Conservation (phyloP, 129 eudicot genomes). For the Mikania micrantha region DNA sequence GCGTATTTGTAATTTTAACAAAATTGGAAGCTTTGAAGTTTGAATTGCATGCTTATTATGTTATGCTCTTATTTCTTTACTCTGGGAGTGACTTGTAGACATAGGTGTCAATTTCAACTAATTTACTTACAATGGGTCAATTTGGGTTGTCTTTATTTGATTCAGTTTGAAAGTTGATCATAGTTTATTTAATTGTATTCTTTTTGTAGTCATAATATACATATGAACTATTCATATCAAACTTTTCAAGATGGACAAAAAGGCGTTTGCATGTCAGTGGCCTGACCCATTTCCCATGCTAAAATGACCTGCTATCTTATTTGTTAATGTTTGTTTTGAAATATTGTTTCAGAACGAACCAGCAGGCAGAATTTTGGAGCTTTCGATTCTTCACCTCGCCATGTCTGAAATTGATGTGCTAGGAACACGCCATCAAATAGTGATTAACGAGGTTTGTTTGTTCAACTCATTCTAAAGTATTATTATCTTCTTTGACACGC, state of each 20-base stretch:
- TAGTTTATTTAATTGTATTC: background rate
- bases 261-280: background rate
- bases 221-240: background rate
- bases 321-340: background rate
- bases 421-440: conserved; percentile 82
- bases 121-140: background rate
- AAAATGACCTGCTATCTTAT: background rate
- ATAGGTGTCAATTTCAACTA: background rate
- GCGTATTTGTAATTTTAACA: background rate
- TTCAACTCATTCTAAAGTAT: background rate
- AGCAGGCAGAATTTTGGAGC: conserved; percentile 88
- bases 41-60: background rate
- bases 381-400: conserved; percentile 81
- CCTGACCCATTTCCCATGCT: background rate
- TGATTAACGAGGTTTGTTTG: conserved; percentile 75
- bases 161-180: background rate
- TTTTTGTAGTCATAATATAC: background rate
- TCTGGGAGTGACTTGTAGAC: background rate
- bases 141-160: no score
- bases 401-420: conserved; percentile 85
- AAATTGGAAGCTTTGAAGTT: background rate
- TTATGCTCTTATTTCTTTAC: background rate
- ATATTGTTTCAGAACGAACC: conserved; percentile 47
- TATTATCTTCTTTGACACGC: background rate
- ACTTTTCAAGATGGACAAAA: background rate